Percentiles rank a stretch among this genome's conserved stretches.
phyloP scores from a whole-genome alignment of 352 stramenopile species.

The Thalassiosira mediterranea region DNA sequence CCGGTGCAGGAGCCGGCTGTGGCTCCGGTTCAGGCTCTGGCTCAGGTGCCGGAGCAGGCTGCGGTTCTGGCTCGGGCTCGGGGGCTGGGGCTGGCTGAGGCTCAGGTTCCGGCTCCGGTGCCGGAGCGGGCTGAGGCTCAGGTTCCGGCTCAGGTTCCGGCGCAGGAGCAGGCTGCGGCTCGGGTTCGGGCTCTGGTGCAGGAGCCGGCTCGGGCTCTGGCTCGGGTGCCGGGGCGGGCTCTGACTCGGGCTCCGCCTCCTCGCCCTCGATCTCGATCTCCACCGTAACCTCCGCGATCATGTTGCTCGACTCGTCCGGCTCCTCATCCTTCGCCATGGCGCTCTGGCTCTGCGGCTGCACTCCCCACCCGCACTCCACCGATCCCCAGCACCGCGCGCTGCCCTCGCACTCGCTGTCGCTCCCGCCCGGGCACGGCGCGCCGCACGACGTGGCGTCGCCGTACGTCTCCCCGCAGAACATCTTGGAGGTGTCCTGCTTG shows the following conservation, averaged over 20 bases:
- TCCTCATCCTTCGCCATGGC: not conserved
- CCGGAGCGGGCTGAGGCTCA: constrained; percentile 7
- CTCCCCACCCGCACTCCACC: no score
- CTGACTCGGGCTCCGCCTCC: constrained; percentile 5
- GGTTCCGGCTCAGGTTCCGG: constrained; percentile 2
- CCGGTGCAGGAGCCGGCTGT: not conserved
- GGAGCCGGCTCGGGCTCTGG: constrained; percentile 38
- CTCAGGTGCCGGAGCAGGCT: not conserved
- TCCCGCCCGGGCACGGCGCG: constrained; percentile 25
- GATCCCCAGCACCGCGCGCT: no score
- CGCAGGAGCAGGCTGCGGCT: constrained; percentile 8
- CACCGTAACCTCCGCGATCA: constrained; percentile 8
- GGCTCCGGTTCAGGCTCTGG: not conserved
- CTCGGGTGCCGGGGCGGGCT: constrained; percentile 4
- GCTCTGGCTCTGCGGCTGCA: not conserved
- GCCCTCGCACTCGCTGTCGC: constrained; percentile 28
- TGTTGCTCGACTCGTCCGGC: constrained; percentile 1
- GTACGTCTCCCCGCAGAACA: constrained; percentile 39
- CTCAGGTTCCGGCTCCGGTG: not conserved
- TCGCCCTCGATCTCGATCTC: no score
- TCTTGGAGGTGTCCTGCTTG: constrained; percentile 28
- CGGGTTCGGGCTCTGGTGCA: constrained; percentile 22
- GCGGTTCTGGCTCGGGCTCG: not conserved
- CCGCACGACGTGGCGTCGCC: constrained; percentile 9
- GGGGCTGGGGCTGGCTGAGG: not conserved